These are phyloP conservation scores for Elaeis guineensis DNA, from an alignment of 176 grass and related monocot species.

Conservation along the genomic window DNA sequence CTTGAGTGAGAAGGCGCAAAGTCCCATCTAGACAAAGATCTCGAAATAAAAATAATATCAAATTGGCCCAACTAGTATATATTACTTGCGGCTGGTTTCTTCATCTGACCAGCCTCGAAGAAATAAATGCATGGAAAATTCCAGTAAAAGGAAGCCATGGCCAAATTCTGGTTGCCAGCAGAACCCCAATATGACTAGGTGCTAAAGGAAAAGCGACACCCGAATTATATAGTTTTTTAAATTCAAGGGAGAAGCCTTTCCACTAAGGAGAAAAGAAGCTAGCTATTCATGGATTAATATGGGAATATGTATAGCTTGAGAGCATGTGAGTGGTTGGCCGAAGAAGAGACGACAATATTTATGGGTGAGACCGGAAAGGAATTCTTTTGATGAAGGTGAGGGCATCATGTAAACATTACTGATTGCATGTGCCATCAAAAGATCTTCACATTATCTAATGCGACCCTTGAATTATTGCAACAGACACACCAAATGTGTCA, in stretches of 20 bases:
- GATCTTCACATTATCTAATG: too few species aligned
- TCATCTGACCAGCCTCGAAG: conserved; percentile 40
- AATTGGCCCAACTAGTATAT: too few species aligned
- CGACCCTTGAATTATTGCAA: too few species aligned
- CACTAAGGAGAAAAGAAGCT: background rate
- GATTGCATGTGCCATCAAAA: too few species aligned
- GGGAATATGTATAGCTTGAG: conserved; percentile 1
- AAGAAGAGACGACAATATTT: background rate
- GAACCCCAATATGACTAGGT: conserved; percentile 21
- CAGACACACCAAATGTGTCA: too few species aligned
- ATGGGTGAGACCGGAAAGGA: background rate
- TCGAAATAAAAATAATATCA: too few species aligned
- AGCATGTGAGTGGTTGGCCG: conserved; percentile 1
- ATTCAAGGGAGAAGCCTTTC: too few species aligned
- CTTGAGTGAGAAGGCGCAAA: too few species aligned
- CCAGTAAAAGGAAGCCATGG: conserved; percentile 1
- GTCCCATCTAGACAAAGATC: too few species aligned
- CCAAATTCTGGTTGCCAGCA: conserved; percentile 32
- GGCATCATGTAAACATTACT: too few species aligned
- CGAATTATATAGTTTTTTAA: too few species aligned
- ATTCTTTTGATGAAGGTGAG: background rate
- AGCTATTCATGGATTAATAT: conserved; percentile 10
- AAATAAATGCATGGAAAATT: background rate
- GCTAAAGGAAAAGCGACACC: background rate
- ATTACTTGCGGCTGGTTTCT: background rate